These are phyloP conservation scores for Lomentospora prolificans DNA, from an alignment of 2,329 filamentous ascomycete genomes.

Conservation along the genomic window DNA sequence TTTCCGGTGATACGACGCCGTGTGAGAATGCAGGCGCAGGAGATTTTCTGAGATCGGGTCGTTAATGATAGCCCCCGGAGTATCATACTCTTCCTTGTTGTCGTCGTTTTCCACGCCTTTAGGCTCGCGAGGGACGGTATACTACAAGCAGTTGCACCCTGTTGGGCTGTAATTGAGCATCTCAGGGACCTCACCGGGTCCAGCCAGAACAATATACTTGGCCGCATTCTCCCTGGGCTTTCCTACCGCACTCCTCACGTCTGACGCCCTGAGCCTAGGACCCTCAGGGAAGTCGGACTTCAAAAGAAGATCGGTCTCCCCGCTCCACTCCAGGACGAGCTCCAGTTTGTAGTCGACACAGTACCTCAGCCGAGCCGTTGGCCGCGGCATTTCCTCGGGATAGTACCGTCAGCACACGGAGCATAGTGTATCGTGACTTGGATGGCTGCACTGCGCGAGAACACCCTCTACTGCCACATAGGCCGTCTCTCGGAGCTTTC, in stretches of 20 bases:
- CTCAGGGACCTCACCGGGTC: background rate
- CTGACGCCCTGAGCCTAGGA: background rate
- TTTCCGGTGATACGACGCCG: too few species aligned
- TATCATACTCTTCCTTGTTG: background rate
- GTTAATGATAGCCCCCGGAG: too few species aligned
- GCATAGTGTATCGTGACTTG: background rate
- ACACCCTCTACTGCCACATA: background rate
- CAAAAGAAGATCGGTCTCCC: background rate
- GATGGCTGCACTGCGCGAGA: background rate
- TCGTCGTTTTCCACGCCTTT: background rate
- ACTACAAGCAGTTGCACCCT: background rate
- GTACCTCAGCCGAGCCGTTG: background rate
- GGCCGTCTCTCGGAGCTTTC: background rate
- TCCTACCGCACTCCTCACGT: background rate
- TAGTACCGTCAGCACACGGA: background rate
- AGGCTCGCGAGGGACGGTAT: background rate
- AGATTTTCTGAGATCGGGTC: too few species aligned
- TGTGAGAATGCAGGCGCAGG: too few species aligned
- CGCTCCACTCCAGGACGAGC: background rate
- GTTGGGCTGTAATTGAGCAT: background rate
- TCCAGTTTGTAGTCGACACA: background rate
- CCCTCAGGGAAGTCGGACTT: background rate
- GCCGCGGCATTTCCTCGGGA: background rate
- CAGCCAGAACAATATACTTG: background rate
- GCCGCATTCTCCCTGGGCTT: background rate